phyloP scores from a whole-genome alignment of 2,329 filamentous ascomycete genomes.

The Colletotrichum cuscutae region DNA sequence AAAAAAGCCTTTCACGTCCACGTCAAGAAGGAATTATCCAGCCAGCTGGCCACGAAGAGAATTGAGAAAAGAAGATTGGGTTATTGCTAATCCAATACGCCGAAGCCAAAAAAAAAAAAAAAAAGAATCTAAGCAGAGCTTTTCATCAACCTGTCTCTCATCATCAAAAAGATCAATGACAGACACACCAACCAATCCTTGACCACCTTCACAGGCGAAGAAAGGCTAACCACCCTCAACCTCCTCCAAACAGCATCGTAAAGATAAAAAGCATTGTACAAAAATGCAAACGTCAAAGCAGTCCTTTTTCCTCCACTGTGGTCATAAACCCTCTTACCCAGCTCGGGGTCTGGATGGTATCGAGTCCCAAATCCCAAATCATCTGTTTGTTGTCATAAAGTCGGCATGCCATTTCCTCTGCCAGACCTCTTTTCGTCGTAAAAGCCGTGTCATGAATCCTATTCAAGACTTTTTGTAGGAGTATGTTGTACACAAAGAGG shows the following conservation, averaged over 20 bases:
- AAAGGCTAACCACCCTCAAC: neutral
- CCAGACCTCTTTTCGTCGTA: conserved; percentile 29
- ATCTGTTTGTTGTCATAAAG: conserved; percentile 29
- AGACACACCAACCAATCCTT: neutral
- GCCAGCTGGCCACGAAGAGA: neutral
- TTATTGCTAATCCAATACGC: conserved; percentile 29
- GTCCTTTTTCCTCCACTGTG: neutral
- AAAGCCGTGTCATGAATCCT: conserved; percentile 30
- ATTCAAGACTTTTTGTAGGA: conserved; percentile 29
- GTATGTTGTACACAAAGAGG: conserved; percentile 33
- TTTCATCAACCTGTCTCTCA: conserved; percentile 19
- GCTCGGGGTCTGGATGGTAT: conserved; percentile 25
- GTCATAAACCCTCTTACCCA: conserved; percentile 25
- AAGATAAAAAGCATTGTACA: conserved; percentile 23
- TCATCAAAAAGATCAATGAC: conserved; percentile 13
- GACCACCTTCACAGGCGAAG: neutral
- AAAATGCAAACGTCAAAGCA: conserved; percentile 17
- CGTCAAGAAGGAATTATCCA: neutral
- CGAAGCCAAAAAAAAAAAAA: conserved; percentile 9
- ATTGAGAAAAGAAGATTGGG: conserved; percentile 18
- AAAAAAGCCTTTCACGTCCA: conserved; percentile 1
- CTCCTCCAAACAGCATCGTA: neutral
- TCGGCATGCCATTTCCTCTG: conserved; percentile 22
- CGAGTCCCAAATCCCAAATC: conserved; percentile 17
- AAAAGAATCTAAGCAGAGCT: conserved; percentile 11